Conservation (phyloP, 495 filamentous ascomycete species). For the Penicillium argentinense region DNA sequence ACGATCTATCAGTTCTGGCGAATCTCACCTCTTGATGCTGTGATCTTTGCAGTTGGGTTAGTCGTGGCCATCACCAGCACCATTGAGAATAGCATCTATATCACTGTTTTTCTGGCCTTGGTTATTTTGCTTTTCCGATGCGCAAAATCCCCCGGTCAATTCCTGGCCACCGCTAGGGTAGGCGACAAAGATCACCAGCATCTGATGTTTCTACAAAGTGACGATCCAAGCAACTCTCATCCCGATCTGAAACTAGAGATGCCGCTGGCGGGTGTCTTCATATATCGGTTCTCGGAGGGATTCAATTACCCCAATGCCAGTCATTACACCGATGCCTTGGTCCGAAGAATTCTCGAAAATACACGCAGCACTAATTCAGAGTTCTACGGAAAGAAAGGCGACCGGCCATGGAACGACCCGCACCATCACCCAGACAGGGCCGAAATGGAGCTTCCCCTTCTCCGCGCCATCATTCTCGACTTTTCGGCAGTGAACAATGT, state of each 20-base stretch:
- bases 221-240: slow-evolving; percentile 86
- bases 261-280: slow-evolving; percentile 92
- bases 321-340: slow-evolving; percentile 83
- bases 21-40: slow-evolving; percentile 81
- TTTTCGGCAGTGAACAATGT: slow-evolving; percentile 96
- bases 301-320: slow-evolving; percentile 96
- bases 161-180: slow-evolving; percentile 61
- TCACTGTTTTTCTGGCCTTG: slow-evolving; percentile 70
- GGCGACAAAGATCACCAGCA: slow-evolving; percentile 41
- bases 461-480: slow-evolving; percentile 92
- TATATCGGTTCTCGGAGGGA: slow-evolving; percentile 94
- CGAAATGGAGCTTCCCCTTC: slow-evolving; percentile 59
- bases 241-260: slow-evolving; percentile 73
- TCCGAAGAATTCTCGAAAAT: slow-evolving; percentile 65
- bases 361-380: slow-evolving; percentile 76
- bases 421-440: slow-evolving; percentile 53
- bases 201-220: slow-evolving; percentile 87
- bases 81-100: slow-evolving; percentile 93
- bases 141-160: slow-evolving; percentile 79
- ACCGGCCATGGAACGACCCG: slow-evolving; percentile 95
- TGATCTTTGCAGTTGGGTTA: slow-evolving; percentile 94
- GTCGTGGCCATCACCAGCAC: slow-evolving; percentile 84
- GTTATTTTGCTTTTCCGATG: slow-evolving; percentile 81
- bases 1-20: slow-evolving; percentile 95
- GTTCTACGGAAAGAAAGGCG: slow-evolving; percentile 63